Evolutionary conservation across 345 rosid genomes (phyloP).

Genomic region (Linum trigynum): DNA sequence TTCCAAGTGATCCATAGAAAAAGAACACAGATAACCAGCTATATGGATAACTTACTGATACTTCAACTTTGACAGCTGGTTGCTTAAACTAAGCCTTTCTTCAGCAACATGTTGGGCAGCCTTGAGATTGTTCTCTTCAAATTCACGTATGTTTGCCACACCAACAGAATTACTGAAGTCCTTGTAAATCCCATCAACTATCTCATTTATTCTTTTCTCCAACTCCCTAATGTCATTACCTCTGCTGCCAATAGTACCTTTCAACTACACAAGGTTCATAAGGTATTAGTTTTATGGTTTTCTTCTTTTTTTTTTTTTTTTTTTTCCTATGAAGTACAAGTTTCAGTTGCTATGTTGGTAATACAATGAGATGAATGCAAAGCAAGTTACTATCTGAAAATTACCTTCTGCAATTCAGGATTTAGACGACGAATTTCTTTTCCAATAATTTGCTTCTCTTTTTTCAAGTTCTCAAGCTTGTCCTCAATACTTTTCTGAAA

Average conservation of each 20-base stretch:
- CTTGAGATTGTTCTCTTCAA: conserved; percentile 93
- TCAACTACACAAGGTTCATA: conserved; percentile 41
- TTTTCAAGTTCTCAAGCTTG: conserved; percentile 61
- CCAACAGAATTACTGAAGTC: conserved; percentile 75
- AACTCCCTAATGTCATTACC: conserved; percentile 48
- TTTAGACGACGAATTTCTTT: conserved; percentile 51
- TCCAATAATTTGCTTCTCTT: conserved; percentile 58
- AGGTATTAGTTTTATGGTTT: not conserved
- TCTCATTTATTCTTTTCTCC: conserved; percentile 85
- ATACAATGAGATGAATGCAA: conserved; percentile 8
- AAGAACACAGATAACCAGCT: not conserved
- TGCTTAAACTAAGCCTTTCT: conserved; percentile 81
- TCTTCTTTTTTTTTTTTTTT: no score
- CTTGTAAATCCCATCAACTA: conserved; percentile 66
- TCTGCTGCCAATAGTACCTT: conserved; percentile 54
- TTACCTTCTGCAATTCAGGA: conserved; percentile 72
- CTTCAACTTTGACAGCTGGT: conserved; percentile 86
- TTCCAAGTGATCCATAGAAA: not conserved
- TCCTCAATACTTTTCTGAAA: conserved; percentile 81
- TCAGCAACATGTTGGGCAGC: conserved; percentile 80
- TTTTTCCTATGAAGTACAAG: not conserved
- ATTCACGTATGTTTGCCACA: conserved; percentile 86
- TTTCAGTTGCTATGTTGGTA: conserved; percentile 12
- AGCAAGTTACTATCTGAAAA: conserved; percentile 6
- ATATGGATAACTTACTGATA: conserved; percentile 70